Percentiles rank a stretch among this genome's conserved stretches.
These are phyloP conservation scores for Backusella parvicylindrica DNA, from an alignment of 192 early-diverging fungal species.

Conservation along the genomic window DNA sequence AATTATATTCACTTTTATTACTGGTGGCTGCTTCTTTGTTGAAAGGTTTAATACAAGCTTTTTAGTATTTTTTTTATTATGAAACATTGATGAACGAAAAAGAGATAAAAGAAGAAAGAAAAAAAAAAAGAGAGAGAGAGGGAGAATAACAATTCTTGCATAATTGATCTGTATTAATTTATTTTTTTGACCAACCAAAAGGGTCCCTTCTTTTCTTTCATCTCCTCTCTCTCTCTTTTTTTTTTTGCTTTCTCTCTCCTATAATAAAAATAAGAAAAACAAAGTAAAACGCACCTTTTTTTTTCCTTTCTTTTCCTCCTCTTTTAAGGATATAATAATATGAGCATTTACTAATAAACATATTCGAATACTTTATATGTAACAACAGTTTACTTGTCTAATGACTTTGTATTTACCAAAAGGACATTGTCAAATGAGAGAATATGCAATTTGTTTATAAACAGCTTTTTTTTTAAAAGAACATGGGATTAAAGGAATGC, in stretches of 20 bases:
- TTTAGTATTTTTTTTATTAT: neutral
- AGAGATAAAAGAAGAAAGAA: neutral
- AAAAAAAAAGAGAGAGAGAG: neutral
- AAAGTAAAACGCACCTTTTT: neutral
- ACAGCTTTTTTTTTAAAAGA: neutral
- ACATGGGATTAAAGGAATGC: conserved; percentile 46
- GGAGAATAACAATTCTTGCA: neutral
- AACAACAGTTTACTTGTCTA: neutral
- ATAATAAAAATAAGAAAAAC: neutral
- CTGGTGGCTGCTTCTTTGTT: neutral
- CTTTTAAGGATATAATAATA: neutral
- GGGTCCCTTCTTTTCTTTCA: neutral
- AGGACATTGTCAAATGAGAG: neutral
- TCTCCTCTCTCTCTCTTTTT: neutral
- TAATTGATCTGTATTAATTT: neutral
- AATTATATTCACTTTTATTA: neutral
- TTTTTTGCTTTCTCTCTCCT: neutral
- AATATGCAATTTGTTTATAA: neutral
- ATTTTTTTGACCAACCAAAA: conserved; percentile 1
- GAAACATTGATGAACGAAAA: neutral
- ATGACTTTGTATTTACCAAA: neutral
- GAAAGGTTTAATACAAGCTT: neutral
- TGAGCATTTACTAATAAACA: neutral
- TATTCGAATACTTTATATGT: neutral
- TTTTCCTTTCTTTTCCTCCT: neutral